Evolutionary conservation across 257 asterid genomes (phyloP).

Genomic region (Cordia subcordata): DNA sequence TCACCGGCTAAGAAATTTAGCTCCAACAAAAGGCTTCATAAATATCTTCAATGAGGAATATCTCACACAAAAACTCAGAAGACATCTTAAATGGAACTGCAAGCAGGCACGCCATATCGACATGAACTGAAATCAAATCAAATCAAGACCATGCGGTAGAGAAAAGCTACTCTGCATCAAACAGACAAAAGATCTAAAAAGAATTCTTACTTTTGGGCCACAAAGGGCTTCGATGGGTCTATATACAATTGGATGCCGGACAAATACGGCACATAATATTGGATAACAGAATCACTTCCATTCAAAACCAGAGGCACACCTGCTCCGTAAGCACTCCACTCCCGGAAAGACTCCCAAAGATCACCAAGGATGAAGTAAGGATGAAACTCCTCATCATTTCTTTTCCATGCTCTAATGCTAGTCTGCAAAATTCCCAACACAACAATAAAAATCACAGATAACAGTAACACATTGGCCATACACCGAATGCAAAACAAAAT

Average conservation of each 20-base stretch:
- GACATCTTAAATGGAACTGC: background rate
- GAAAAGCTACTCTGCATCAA: background rate
- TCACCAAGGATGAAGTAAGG: conserved; percentile 72
- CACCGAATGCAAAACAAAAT: too few species aligned
- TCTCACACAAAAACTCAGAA: background rate
- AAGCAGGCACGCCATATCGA: background rate
- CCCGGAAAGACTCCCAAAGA: conserved; percentile 92
- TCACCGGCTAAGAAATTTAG: background rate
- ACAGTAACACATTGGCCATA: too few species aligned
- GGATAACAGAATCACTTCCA: conserved; percentile 69
- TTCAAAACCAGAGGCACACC: conserved; percentile 80
- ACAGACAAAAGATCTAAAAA: background rate
- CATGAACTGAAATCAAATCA: background rate
- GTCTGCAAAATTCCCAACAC: conserved; percentile 10
- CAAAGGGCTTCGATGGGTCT: conserved; percentile 38
- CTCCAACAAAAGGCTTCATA: background rate
- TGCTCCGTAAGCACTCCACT: conserved; percentile 97
- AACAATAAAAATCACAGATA: background rate
- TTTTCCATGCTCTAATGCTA: conserved; percentile 29
- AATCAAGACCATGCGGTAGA: background rate
- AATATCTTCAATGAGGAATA: background rate
- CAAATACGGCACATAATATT: conserved; percentile 83
- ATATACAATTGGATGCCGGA: conserved; percentile 83
- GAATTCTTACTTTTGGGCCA: conserved; percentile 41
- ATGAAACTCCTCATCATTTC: conserved; percentile 34